Evolutionary conservation across 768 basidiomycete genomes (phyloP).

Genomic region (Mycena chlorophos): DNA sequence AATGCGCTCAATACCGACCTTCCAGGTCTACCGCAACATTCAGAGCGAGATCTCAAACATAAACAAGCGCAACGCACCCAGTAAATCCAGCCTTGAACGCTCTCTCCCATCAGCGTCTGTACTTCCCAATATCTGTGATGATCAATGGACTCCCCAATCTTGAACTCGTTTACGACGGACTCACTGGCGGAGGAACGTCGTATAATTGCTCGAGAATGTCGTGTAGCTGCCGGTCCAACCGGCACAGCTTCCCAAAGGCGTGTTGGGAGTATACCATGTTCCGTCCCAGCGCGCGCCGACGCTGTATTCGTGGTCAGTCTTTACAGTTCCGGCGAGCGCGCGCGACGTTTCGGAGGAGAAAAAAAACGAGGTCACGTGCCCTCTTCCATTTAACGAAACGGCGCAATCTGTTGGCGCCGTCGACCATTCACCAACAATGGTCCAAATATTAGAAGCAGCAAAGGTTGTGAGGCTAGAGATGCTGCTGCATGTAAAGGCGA

Average conservation of each 20-base stretch:
- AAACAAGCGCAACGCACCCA: slow-evolving; percentile 39
- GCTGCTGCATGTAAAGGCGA: slow-evolving; percentile 57
- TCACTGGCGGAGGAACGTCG: slow-evolving; percentile 59
- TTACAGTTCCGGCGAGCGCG: slow-evolving; percentile 15
- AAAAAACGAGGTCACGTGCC: too few species aligned
- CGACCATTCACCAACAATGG: slow-evolving; percentile 80
- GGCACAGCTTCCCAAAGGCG: slow-evolving; percentile 56
- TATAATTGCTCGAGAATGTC: slow-evolving; percentile 63
- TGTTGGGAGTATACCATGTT: slow-evolving; percentile 44
- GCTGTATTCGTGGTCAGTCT: too few species aligned
- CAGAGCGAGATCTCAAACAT: background rate
- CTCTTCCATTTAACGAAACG: slow-evolving; percentile 68
- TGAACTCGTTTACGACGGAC: slow-evolving; percentile 23
- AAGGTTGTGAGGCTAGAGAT: slow-evolving; percentile 46
- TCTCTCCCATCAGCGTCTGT: slow-evolving; percentile 74
- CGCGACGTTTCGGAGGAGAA: background rate
- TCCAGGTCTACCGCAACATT: slow-evolving; percentile 64
- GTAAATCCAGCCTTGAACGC: slow-evolving; percentile 68
- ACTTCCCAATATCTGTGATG: slow-evolving; percentile 70
- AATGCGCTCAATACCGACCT: slow-evolving; percentile 44
- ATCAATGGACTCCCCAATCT: background rate
- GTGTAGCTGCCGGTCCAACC: slow-evolving; percentile 61
- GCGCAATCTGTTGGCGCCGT: slow-evolving; percentile 75
- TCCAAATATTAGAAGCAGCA: slow-evolving; percentile 63
- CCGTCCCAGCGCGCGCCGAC: slow-evolving; percentile 72